These are phyloP conservation scores for Vachellia pachyceras DNA, from an alignment of 306 rosid genomes.

Conservation along the genomic window DNA sequence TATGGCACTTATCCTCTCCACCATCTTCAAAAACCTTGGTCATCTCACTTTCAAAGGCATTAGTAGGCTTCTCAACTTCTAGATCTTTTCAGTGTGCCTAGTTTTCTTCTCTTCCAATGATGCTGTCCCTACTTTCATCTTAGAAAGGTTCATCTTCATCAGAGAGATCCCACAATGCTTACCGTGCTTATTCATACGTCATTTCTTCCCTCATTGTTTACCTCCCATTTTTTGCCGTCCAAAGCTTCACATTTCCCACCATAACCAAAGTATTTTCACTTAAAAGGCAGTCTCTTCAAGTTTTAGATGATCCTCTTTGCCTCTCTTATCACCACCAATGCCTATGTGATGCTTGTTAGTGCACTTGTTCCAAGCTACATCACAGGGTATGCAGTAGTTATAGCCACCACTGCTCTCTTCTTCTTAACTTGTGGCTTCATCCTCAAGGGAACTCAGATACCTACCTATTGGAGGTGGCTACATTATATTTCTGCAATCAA, in stretches of 20 bases:
- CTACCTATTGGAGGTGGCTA: conserved; percentile 73
- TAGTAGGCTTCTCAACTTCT: conserved; percentile 57
- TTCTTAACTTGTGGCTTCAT: conserved; percentile 90
- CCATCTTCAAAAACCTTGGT: conserved; percentile 1
- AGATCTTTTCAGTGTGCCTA: conserved; percentile 84
- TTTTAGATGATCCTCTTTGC: conserved; percentile 83
- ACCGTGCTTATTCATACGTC: conserved; percentile 86
- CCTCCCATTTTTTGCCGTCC: neutral
- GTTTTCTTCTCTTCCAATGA: conserved; percentile 94
- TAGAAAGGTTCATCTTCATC: conserved; percentile 85
- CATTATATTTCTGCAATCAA: conserved; percentile 88
- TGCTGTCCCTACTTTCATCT: conserved; percentile 89
- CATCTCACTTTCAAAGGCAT: neutral
- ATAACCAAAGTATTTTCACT: conserved; percentile 51
- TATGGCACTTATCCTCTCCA: neutral
- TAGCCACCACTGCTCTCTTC: conserved; percentile 93
- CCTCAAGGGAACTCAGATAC: conserved; percentile 71
- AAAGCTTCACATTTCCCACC: neutral
- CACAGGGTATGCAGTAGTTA: conserved; percentile 88
- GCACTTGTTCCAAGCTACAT: conserved; percentile 94
- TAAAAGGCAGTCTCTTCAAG: conserved; percentile 48
- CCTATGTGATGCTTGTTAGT: conserved; percentile 90
- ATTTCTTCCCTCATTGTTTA: conserved; percentile 32
- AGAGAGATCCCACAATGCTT: conserved; percentile 54
- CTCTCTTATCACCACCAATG: conserved; percentile 83